These are phyloP conservation scores for Prunus mongolica DNA, from an alignment of 306 rosid genomes.

Conservation along the genomic window DNA sequence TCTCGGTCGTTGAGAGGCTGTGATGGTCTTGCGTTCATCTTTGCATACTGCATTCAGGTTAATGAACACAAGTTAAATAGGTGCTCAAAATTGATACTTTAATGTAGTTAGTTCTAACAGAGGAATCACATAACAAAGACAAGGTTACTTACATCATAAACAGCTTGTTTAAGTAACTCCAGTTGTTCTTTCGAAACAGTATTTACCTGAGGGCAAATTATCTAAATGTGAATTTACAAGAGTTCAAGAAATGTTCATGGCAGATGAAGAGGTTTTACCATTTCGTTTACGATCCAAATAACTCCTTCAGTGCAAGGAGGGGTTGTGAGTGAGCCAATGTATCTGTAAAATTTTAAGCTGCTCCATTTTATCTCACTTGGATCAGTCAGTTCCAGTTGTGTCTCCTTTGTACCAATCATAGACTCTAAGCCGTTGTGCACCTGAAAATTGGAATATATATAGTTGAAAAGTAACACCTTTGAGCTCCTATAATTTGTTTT, in stretches of 20 bases:
- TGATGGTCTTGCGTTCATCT: constrained; percentile 35
- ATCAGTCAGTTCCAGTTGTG: constrained; percentile 11
- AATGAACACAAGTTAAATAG: background rate
- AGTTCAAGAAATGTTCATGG: background rate
- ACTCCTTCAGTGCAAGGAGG: constrained; percentile 47
- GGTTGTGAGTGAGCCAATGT: constrained; percentile 39
- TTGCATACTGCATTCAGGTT: constrained; percentile 24
- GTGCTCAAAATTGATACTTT: background rate
- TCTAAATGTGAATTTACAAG: background rate
- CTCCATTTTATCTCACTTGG: constrained; percentile 18
- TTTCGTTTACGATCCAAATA: constrained; percentile 31
- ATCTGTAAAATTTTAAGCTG: constrained; percentile 18
- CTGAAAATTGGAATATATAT: background rate
- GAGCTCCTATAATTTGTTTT: no score
- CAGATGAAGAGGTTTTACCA: constrained; percentile 13
- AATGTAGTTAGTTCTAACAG: no score
- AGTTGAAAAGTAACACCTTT: no score
- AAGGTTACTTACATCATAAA: constrained; percentile 28
- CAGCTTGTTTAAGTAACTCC: constrained; percentile 17
- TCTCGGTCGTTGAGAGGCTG: constrained; percentile 28
- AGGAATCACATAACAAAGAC: background rate
- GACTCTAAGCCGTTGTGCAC: constrained; percentile 6
- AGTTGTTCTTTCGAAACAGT: constrained; percentile 29
- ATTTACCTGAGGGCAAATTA: constrained; percentile 7
- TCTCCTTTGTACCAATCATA: constrained; percentile 3